Percentiles rank a stretch among this genome's conserved stretches.
Conservation (phyloP, 2,329 filamentous ascomycete species). For the Ascochyta rabiei region DNA sequence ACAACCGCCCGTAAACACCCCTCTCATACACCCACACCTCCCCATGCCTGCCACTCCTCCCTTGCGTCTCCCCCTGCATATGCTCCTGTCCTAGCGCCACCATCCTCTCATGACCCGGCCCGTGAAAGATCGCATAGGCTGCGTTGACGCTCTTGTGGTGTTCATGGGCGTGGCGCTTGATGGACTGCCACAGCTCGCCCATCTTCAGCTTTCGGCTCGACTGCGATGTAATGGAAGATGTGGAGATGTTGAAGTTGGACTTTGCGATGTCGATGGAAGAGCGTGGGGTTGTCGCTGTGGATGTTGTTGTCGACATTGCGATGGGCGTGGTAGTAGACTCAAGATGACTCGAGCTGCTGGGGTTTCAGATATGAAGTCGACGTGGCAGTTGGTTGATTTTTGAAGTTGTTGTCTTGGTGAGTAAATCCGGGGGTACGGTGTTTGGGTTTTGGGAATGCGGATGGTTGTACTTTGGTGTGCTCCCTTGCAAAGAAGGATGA, state of each 20-base stretch:
- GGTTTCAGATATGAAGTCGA: too few species aligned
- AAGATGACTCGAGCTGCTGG: too few species aligned
- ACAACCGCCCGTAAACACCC: constrained; percentile 7
- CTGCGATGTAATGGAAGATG: neutral
- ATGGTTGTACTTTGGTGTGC: too few species aligned
- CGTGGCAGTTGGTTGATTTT: too few species aligned
- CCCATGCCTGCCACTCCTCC: neutral
- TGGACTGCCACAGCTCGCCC: constrained; percentile 19
- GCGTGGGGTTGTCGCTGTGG: constrained; percentile 24
- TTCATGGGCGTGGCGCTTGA: constrained; percentile 28
- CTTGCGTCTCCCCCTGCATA: neutral
- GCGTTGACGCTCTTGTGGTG: constrained; percentile 32
- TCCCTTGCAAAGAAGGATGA: too few species aligned
- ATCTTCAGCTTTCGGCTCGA: constrained; percentile 4
- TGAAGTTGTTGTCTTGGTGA: too few species aligned
- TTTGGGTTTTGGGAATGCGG: too few species aligned
- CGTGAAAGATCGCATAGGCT: constrained; percentile 30
- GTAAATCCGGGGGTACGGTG: too few species aligned
- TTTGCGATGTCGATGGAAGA: constrained; percentile 26
- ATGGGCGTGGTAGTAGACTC: neutral
- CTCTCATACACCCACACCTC: constrained; percentile 28
- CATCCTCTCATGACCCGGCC: constrained; percentile 10
- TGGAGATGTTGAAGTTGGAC: constrained; percentile 6
- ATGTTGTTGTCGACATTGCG: constrained; percentile 19
- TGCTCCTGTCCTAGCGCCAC: neutral